These are phyloP conservation scores for Arachis monticola DNA, from an alignment of 331 rosid species.

Conservation along the genomic window DNA sequence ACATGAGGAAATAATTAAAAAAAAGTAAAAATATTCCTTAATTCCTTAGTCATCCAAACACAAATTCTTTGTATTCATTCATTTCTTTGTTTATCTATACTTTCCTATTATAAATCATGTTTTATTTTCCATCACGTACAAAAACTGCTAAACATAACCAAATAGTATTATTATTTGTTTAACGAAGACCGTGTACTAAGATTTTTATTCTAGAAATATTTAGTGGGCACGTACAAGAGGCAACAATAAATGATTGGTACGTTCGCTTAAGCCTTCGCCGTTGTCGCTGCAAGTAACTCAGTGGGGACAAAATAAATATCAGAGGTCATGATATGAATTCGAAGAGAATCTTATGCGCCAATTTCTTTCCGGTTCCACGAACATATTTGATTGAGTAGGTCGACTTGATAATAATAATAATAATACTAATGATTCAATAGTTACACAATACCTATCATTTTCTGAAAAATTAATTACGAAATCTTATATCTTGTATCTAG, in stretches of 20 bases:
- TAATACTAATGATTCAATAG: slow-evolving; percentile 2
- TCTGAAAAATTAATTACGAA: not conserved
- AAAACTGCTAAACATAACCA: too few relatives aligned
- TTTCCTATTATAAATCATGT: too few relatives aligned
- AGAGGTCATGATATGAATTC: too few relatives aligned
- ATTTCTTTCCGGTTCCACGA: too few relatives aligned
- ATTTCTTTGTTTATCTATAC: too few relatives aligned
- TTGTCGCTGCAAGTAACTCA: not conserved
- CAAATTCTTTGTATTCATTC: too few relatives aligned
- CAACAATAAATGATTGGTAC: not conserved
- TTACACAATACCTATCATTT: not conserved
- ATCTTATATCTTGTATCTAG: not conserved
- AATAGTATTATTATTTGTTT: too few relatives aligned
- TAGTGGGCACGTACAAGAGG: not conserved
- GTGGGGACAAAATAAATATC: not conserved
- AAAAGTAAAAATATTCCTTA: too few relatives aligned
- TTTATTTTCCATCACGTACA: too few relatives aligned
- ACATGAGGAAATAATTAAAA: too few relatives aligned
- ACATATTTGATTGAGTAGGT: not conserved
- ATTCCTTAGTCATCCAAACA: too few relatives aligned
- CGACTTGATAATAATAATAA: not conserved
- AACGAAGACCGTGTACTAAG: too few relatives aligned
- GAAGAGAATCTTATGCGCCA: slow-evolving; percentile 15
- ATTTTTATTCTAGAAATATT: not conserved
- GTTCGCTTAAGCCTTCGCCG: not conserved